Conservation (phyloP, 176 grass and related monocot genomes). For the Aegilops bicornis region DNA sequence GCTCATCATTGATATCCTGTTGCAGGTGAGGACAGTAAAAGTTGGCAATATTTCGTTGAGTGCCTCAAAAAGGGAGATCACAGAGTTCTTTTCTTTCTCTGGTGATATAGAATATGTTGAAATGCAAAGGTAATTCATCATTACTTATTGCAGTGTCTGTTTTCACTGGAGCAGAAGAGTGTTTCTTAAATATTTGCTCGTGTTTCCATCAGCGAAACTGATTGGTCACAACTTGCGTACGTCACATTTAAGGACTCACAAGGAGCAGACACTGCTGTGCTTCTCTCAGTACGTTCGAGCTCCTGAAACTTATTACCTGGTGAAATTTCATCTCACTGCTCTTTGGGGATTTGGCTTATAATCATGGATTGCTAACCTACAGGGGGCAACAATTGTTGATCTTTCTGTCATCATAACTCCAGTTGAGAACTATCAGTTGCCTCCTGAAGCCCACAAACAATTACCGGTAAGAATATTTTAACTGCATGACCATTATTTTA, state of each 20-base stretch:
- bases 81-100: conserved; percentile 98
- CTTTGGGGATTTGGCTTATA: not conserved
- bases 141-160: not conserved
- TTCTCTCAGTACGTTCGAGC: conserved; percentile 75
- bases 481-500: not conserved
- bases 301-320: conserved; percentile 9
- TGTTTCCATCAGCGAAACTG: conserved; percentile 70
- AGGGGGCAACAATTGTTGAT: conserved; percentile 94
- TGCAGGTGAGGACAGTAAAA: conserved; percentile 82
- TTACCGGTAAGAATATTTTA: conserved; percentile 42
- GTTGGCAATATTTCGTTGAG: conserved; percentile 81
- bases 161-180: conserved; percentile 8
- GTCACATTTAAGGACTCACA: conserved; percentile 90
- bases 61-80: conserved; percentile 83
- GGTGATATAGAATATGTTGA: conserved; percentile 92
- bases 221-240: conserved; percentile 86
- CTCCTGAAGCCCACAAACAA: conserved; percentile 54
- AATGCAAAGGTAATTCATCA: conserved; percentile 75
- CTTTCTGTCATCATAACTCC: conserved; percentile 79
- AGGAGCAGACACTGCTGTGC: conserved; percentile 91
- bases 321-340: not conserved
- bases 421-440: conserved; percentile 84
- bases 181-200: conserved; percentile 26
- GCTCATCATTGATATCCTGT: not conserved
- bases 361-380: conserved; percentile 22